phyloP scores from a whole-genome alignment of 352 stramenopile genomes.

The Pythium aristosporum region DNA sequence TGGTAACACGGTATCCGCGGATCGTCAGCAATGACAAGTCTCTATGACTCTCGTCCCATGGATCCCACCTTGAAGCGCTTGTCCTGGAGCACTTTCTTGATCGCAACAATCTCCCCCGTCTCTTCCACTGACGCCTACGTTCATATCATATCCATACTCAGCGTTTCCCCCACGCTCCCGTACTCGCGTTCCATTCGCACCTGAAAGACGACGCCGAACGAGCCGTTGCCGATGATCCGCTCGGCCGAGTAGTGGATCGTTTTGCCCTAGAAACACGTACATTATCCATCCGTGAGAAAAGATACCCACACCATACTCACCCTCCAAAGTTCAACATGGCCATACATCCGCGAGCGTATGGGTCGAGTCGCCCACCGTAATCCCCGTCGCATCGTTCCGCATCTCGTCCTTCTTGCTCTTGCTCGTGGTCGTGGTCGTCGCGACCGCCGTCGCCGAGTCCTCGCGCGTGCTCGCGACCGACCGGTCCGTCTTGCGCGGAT shows the following conservation, averaged over 20 bases:
- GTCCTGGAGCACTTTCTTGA: conserved; percentile 99
- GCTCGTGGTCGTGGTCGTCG: conserved; percentile 41
- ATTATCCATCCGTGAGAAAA: no score
- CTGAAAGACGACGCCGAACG: conserved; percentile 99
- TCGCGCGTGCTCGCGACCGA: conserved; percentile 24
- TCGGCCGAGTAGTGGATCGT: conserved; percentile 96
- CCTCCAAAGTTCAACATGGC: conserved; percentile 20
- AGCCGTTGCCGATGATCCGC: conserved; percentile 99
- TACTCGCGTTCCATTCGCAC: conserved; percentile 9
- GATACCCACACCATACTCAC: background rate
- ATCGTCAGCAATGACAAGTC: background rate
- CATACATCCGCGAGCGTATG: conserved; percentile 81
- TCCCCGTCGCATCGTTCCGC: conserved; percentile 83
- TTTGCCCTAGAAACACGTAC: conserved; percentile 50
- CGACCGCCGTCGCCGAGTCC: conserved; percentile 10
- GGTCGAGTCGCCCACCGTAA: conserved; percentile 77
- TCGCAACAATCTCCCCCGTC: conserved; percentile 97
- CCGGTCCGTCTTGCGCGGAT: conserved; percentile 21
- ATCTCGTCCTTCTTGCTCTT: conserved; percentile 78
- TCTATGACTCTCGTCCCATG: no score
- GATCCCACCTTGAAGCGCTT: conserved; percentile 96
- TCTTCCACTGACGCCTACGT: conserved; percentile 91
- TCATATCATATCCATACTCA: background rate
- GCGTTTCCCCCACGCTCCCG: background rate
- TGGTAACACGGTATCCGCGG: no score